Conservation (phyloP, 768 basidiomycete species). For the Lactarius deliciosus region DNA sequence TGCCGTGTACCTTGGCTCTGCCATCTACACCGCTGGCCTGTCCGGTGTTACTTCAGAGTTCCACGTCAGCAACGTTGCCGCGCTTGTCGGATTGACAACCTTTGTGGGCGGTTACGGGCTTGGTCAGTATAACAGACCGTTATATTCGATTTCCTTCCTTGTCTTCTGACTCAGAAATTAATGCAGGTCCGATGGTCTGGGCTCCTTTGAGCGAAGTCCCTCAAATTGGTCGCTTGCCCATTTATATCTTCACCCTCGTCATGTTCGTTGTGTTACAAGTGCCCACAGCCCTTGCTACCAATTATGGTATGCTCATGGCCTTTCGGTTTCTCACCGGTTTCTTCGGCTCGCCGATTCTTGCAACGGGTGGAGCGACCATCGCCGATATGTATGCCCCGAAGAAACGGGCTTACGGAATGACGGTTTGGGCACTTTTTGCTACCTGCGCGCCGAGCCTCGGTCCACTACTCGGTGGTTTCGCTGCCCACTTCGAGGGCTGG, state of each 20-base stretch:
- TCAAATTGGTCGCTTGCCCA: constrained; percentile 36
- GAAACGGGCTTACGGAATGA: constrained; percentile 34
- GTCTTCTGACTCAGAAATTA: neutral
- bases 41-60: constrained; percentile 34
- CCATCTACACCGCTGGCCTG: constrained; percentile 38
- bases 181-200: constrained; percentile 35
- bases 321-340: constrained; percentile 40
- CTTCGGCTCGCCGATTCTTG: constrained; percentile 38
- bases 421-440: constrained; percentile 35
- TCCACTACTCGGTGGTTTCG: constrained; percentile 38
- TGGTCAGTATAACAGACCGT: constrained; percentile 20
- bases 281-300: constrained; percentile 37
- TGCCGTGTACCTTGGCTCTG: constrained; percentile 39
- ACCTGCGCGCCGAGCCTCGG: constrained; percentile 36
- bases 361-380: constrained; percentile 37
- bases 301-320: constrained; percentile 36
- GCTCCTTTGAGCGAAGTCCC: constrained; percentile 39
- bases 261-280: constrained; percentile 39
- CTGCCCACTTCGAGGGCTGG: constrained; percentile 37
- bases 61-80: constrained; percentile 35
- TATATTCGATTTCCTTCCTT: neutral
- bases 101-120: constrained; percentile 34
- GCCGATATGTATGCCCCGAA: constrained; percentile 32
- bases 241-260: constrained; percentile 38
- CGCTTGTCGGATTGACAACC: constrained; percentile 36